Conservation (phyloP, 495 filamentous ascomycete genomes). For the Xylaria cubensis region DNA sequence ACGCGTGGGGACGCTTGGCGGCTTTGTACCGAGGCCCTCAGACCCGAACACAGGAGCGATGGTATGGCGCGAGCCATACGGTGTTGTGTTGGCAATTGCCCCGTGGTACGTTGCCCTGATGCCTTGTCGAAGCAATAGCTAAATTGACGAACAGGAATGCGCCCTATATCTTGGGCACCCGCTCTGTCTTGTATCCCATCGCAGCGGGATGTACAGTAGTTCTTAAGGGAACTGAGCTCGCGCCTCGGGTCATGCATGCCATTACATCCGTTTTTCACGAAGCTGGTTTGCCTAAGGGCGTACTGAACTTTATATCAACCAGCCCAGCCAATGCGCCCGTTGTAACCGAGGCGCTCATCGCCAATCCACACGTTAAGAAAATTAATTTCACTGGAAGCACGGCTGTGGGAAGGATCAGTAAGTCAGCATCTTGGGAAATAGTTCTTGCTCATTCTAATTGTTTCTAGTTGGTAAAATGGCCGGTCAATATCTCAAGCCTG, state of each 20-base stretch:
- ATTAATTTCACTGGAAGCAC: slow-evolving; percentile 74
- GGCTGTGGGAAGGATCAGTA: slow-evolving; percentile 59
- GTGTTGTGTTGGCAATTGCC: slow-evolving; percentile 80
- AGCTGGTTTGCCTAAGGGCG: slow-evolving; percentile 71
- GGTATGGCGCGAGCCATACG: slow-evolving; percentile 80
- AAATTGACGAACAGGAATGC: slow-evolving; percentile 67
- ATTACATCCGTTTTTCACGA: slow-evolving; percentile 73
- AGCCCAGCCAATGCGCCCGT: slow-evolving; percentile 57
- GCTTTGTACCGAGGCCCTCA: slow-evolving; percentile 63
- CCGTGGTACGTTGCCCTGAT: slow-evolving; percentile 67
- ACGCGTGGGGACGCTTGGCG: slow-evolving; percentile 64
- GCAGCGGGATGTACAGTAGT: slow-evolving; percentile 82
- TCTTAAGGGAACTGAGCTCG: slow-evolving; percentile 78
- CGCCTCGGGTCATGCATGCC: slow-evolving; percentile 76
- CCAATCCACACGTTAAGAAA: slow-evolving; percentile 62
- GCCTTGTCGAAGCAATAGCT: background rate
- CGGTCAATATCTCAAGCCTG: slow-evolving; percentile 70
- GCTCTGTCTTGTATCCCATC: slow-evolving; percentile 75
- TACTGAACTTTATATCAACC: slow-evolving; percentile 65
- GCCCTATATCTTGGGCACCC: slow-evolving; percentile 71
- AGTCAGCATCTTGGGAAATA: background rate
- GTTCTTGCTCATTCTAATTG: slow-evolving; percentile 12
- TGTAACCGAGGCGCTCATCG: slow-evolving; percentile 64
- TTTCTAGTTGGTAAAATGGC: slow-evolving; percentile 56
- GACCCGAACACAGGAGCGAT: slow-evolving; percentile 68